Evolutionary conservation across 129 eudicot genomes (phyloP), one percentile per base, ranked within the genome.

Genomic region (Solidago caesia): DNA sequence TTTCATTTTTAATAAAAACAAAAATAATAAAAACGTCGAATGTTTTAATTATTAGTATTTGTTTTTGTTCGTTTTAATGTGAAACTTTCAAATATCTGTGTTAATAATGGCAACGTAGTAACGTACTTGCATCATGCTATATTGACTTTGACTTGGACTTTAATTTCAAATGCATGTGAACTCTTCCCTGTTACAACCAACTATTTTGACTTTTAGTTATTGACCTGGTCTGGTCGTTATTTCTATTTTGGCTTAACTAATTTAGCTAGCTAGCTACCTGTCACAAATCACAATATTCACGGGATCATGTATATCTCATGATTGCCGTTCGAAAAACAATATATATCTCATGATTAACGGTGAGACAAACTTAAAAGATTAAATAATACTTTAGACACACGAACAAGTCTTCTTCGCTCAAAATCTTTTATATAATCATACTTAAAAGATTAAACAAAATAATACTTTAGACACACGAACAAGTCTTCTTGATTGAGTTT

Each of bases 131-230:
- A 66, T 75, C 79, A 75, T 53, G 46, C 79, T 11, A 13, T 25
- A 5, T 26, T 65, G 79, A 65, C 65, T 67, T 75, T 75, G 80
- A 75, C 65, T 67, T 75, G 65, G 80, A 75, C 80, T 66, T 75
- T 75, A 16, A 67, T 75, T 66, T 55, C 33, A 27, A 53, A 16
- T 8, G 67, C 80, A 53, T 75, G 67, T 66, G 80, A 66, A 53
- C 56, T 57, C 43, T 10, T 72, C 5, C 39, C 7, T 2, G 42
- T 51, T 64, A 63, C 53, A 52, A 63, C 67, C 39, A 6, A 25
- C 29, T 65, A 21, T 53, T 16, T 75, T 66, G 67, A 75, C 79
- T 65, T 75, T 75, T 42, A 1, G 67, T 21, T 15, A 16, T 64
- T 75, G 80, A 75, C 65, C 7, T 7, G 13, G 58, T 67, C 80